These are phyloP conservation scores for Alternaria sp. DNA, from an alignment of 2,329 filamentous ascomycete species.

Conservation along the genomic window DNA sequence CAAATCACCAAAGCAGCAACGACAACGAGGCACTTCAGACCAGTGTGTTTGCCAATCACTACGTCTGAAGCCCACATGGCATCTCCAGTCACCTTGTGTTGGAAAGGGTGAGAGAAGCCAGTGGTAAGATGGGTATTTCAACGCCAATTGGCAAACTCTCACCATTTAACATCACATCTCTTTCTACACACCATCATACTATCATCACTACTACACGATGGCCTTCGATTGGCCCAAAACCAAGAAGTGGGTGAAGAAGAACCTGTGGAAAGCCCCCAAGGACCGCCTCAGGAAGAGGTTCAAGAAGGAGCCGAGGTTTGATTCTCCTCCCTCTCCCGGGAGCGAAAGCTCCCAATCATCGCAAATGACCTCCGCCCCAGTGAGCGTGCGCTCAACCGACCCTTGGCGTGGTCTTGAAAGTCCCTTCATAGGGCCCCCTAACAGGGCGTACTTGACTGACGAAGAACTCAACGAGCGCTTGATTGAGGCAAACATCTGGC, in stretches of 20 bases:
- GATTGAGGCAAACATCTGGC: neutral
- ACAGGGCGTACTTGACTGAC: neutral
- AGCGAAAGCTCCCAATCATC: too few relatives aligned
- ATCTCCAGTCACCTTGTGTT: conserved; percentile 1
- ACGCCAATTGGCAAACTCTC: neutral
- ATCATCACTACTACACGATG: neutral
- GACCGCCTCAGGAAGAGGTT: neutral
- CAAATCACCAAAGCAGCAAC: neutral
- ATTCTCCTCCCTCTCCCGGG: too few relatives aligned
- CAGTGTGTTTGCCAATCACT: neutral
- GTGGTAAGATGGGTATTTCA: neutral
- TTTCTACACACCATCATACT: neutral
- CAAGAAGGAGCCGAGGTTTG: neutral
- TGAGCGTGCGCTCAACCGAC: neutral
- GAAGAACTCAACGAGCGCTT: neutral
- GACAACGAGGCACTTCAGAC: neutral
- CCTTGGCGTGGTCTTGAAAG: neutral
- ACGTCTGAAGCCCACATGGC: neutral
- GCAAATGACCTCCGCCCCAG: too few relatives aligned
- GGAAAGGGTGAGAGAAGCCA: neutral
- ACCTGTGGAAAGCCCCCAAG: neutral
- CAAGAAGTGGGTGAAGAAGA: neutral
- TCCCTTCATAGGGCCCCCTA: neutral
- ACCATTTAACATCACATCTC: neutral
- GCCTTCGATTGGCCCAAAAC: neutral